Percentiles rank a stretch among this genome's conserved stretches.
Evolutionary conservation across 805 yeast genomes (phyloP).

Genomic region (Brettanomyces anomalus): DNA sequence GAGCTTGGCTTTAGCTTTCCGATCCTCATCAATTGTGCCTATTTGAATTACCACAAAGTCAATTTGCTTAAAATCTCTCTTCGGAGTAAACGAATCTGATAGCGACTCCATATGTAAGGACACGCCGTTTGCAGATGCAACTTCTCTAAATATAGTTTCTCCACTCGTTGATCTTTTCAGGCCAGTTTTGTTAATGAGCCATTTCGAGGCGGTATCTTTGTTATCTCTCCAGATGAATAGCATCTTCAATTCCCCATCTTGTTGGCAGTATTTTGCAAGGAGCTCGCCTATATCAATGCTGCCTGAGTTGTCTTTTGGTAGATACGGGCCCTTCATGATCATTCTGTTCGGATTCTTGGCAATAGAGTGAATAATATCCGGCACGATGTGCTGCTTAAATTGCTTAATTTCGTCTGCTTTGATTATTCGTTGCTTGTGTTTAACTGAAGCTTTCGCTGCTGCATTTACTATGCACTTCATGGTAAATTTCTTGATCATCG

Average conservation of each 20-base stretch:
- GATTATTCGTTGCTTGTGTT: constrained; percentile 26
- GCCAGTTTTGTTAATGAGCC: constrained; percentile 14
- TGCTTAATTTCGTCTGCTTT: constrained; percentile 29
- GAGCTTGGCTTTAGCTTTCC: neutral
- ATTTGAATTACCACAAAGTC: constrained; percentile 43
- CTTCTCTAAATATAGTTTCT: neutral
- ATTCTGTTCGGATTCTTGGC: neutral
- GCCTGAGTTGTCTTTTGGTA: neutral
- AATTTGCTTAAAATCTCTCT: constrained; percentile 29
- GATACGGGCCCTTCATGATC: neutral
- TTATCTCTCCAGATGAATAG: constrained; percentile 27
- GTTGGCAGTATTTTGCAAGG: neutral
- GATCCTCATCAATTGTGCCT: constrained; percentile 27
- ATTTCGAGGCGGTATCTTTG: constrained; percentile 19
- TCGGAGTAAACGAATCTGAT: constrained; percentile 30
- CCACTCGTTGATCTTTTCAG: constrained; percentile 14
- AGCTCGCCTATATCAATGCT: neutral
- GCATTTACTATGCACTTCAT: constrained; percentile 25
- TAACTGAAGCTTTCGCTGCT: constrained; percentile 18
- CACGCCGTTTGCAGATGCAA: neutral
- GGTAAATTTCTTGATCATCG: constrained; percentile 21
- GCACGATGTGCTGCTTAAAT: constrained; percentile 20
- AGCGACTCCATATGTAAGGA: constrained; percentile 30
- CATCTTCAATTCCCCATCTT: constrained; percentile 21
- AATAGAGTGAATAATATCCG: constrained; percentile 4